Conservation (phyloP, 202 grass and related monocot genomes). For the Schoenoplectus tabernaemontani region DNA sequence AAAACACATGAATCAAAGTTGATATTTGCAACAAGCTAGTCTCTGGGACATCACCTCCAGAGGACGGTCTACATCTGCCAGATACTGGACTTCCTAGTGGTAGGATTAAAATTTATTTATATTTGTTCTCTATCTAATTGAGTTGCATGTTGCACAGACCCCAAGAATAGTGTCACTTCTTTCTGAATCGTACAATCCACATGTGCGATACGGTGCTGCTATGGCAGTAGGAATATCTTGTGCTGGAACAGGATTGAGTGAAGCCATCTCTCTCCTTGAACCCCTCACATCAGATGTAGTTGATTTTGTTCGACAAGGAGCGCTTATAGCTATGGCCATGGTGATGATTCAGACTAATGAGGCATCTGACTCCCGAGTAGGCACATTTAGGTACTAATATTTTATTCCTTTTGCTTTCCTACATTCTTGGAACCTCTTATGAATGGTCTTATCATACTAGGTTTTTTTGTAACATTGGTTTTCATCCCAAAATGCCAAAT, state of each 20-base stretch:
- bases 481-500: background rate
- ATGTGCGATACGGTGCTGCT: constrained; percentile 98
- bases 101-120: background rate
- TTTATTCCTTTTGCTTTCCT: background rate
- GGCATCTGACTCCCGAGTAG: constrained; percentile 83
- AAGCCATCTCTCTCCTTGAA: constrained; percentile 97
- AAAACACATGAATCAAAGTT: background rate
- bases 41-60: background rate
- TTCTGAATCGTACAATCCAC: constrained; percentile 98
- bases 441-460: background rate
- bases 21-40: background rate
- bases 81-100: background rate
- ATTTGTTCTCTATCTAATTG: constrained; percentile 1
- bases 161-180: constrained; percentile 96
- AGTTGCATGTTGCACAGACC: constrained; percentile 40
- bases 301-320: constrained; percentile 96
- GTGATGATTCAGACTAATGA: constrained; percentile 99
- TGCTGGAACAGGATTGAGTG: constrained; percentile 85
- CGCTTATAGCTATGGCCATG: constrained; percentile 99
- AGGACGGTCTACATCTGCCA: background rate
- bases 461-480: background rate
- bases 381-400: constrained; percentile 50
- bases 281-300: constrained; percentile 98
- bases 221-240: constrained; percentile 99
- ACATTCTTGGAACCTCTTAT: background rate